These are phyloP conservation scores for Fusarium compactum DNA, from an alignment of 2,329 filamentous ascomycete species.

Conservation along the genomic window DNA sequence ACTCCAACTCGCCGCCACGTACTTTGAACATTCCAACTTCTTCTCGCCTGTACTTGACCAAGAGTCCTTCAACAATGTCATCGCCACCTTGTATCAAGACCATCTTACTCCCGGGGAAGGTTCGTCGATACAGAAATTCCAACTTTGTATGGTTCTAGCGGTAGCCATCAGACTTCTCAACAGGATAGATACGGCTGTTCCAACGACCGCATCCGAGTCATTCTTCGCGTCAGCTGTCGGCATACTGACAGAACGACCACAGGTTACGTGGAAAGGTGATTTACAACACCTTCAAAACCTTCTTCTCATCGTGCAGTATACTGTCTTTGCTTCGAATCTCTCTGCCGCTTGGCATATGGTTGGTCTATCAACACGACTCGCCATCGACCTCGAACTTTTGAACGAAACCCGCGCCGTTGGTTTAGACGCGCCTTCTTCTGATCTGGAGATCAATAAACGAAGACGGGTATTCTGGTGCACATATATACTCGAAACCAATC, in stretches of 20 bases:
- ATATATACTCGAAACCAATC: slow-evolving; percentile 35
- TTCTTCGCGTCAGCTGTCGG: slow-evolving; percentile 25
- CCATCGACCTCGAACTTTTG: slow-evolving; percentile 26
- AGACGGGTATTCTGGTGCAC: slow-evolving; percentile 30
- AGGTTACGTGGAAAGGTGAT: slow-evolving; percentile 24
- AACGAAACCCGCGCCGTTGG: neutral
- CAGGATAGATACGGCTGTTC: slow-evolving; percentile 22
- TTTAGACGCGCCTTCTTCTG: neutral
- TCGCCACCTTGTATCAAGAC: slow-evolving; percentile 18
- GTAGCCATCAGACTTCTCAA: slow-evolving; percentile 34
- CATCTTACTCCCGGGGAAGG: neutral
- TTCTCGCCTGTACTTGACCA: slow-evolving; percentile 44
- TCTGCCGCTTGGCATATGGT: slow-evolving; percentile 37
- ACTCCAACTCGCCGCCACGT: slow-evolving; percentile 34
- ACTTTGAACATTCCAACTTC: slow-evolving; percentile 49
- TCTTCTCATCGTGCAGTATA: slow-evolving; percentile 31
- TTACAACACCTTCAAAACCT: slow-evolving; percentile 28
- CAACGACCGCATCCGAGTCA: slow-evolving; percentile 21
- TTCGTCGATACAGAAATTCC: neutral
- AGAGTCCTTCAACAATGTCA: slow-evolving; percentile 16
- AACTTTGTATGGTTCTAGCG: slow-evolving; percentile 23
- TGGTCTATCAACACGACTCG: slow-evolving; percentile 30
- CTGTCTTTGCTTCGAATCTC: slow-evolving; percentile 29
- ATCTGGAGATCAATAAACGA: neutral
- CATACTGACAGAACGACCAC: slow-evolving; percentile 5